These are phyloP conservation scores for Apiospora saccharicola DNA, from an alignment of 2,329 filamentous ascomycete genomes.

Conservation along the genomic window DNA sequence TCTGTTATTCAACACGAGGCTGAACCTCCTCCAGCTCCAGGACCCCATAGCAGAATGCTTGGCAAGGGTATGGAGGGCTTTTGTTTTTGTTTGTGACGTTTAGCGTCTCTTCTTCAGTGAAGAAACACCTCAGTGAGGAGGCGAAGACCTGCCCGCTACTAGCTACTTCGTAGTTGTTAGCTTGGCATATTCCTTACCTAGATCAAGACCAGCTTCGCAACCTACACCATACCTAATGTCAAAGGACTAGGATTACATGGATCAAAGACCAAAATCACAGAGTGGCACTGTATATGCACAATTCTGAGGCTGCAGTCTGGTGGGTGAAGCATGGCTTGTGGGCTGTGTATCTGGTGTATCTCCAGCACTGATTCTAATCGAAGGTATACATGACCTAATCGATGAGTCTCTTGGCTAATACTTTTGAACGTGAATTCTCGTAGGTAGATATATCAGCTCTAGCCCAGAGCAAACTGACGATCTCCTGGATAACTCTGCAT, in stretches of 20 bases:
- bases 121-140: no score
- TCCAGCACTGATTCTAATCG: not conserved
- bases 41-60: not conserved
- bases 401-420: not conserved
- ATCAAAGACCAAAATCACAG: not conserved
- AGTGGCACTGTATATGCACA: not conserved
- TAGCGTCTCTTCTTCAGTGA: no score
- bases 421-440: not conserved
- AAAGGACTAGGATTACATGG: no score
- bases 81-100: no score
- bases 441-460: not conserved
- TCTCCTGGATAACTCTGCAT: no score
- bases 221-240: not conserved
- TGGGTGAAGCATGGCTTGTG: not conserved
- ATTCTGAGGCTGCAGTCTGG: no score
- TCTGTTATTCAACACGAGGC: not conserved
- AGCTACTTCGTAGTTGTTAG: no score
- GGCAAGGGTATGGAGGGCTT: not conserved
- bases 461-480: no score
- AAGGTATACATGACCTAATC: not conserved
- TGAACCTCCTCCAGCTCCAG: not conserved
- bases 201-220: not conserved
- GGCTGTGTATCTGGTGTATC: not conserved
- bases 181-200: not conserved
- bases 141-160: no score